A percentile compares a stretch with the other conserved stretches of the same genome.
These are phyloP conservation scores for Schwanniomyces sp. DNA, from an alignment of 805 yeast genomes.

Conservation along the genomic window DNA sequence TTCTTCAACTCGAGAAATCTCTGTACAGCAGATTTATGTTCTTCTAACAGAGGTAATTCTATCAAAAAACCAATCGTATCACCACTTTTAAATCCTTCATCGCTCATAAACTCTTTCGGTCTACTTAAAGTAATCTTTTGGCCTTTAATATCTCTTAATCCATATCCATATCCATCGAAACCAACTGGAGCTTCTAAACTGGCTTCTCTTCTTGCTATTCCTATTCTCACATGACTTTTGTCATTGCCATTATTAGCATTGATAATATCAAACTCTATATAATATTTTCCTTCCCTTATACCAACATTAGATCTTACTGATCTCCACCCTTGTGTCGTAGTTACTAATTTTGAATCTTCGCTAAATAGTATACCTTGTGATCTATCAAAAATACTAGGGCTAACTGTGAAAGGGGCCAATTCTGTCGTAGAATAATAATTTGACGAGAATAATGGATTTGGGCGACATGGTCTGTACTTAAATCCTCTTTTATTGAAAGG, in stretches of 20 bases:
- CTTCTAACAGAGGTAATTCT: slow-evolving; percentile 56
- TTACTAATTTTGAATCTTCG: slow-evolving; percentile 38
- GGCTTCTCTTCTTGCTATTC: slow-evolving; percentile 83
- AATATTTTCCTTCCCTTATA: slow-evolving; percentile 75
- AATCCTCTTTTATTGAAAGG: slow-evolving; percentile 81
- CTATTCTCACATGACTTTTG: slow-evolving; percentile 70
- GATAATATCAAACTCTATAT: slow-evolving; percentile 70
- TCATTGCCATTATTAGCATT: slow-evolving; percentile 31
- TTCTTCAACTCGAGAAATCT: slow-evolving; percentile 19
- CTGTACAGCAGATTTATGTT: slow-evolving; percentile 44
- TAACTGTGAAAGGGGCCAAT: slow-evolving; percentile 58
- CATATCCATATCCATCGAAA: slow-evolving; percentile 91
- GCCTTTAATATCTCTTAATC: slow-evolving; percentile 76
- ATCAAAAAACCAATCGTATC: slow-evolving; percentile 82
- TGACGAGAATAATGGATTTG: slow-evolving; percentile 58
- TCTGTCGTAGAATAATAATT: slow-evolving; percentile 72
- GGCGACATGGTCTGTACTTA: slow-evolving; percentile 76
- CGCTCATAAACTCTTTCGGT: slow-evolving; percentile 54
- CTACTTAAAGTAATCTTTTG: slow-evolving; percentile 75
- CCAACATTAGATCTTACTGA: slow-evolving; percentile 73
- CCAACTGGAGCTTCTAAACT: slow-evolving; percentile 95
- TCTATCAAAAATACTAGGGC: slow-evolving; percentile 68
- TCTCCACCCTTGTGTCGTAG: slow-evolving; percentile 76
- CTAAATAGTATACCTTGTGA: slow-evolving; percentile 51
- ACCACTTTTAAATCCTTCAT: slow-evolving; percentile 60